Percentiles rank a stretch among this genome's conserved stretches.
Conservation (phyloP, 164 flowering plant genomes). For the Hamamelis virginiana region DNA sequence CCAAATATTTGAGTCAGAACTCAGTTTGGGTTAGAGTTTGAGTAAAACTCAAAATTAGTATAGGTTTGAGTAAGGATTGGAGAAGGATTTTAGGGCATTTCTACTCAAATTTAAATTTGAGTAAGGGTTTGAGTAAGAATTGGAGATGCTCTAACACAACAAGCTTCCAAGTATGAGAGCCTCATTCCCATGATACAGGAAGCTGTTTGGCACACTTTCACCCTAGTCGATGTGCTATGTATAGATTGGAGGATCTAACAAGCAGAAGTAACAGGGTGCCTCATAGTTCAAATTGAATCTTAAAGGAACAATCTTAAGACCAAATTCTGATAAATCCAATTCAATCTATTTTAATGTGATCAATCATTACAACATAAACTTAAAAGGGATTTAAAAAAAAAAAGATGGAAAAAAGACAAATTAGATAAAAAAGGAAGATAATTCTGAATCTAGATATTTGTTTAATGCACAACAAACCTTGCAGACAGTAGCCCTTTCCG, state of each 20-base stretch:
- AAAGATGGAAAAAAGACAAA: neutral
- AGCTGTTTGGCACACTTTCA: neutral
- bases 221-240: neutral
- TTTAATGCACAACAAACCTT: conserved; percentile 42
- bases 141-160: no score
- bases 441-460: neutral
- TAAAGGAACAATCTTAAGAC: neutral
- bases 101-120: no score
- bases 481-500: conserved; percentile 58
- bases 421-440: neutral
- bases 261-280: neutral
- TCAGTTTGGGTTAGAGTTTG: no score
- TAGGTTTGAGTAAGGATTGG: no score
- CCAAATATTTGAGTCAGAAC: no score
- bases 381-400: neutral
- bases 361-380: neutral
- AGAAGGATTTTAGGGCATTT: no score
- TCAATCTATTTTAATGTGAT: neutral
- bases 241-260: neutral
- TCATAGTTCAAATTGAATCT: neutral
- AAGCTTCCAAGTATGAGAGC: neutral
- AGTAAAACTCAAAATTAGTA: no score
- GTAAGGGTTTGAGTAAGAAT: no score
- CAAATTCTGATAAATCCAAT: neutral
- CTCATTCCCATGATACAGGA: neutral